Conservation (phyloP, 495 filamentous ascomycete species). For the Hypoxylon fragiforme region DNA sequence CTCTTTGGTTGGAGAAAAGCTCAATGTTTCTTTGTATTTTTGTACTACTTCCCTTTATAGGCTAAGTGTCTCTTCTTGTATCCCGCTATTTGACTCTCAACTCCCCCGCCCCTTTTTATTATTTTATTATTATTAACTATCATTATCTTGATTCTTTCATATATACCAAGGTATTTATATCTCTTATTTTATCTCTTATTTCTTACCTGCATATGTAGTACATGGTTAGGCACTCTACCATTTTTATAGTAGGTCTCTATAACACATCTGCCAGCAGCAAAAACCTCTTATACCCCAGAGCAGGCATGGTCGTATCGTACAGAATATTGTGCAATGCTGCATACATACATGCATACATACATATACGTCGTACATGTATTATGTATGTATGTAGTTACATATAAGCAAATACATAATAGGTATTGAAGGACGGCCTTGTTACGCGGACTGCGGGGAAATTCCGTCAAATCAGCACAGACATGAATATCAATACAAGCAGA, state of each 20-base stretch:
- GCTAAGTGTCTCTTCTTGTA: constrained; percentile 22
- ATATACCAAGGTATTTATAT: no score
- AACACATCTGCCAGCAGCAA: background rate
- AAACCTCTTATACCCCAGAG: constrained; percentile 2
- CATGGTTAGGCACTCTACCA: no score
- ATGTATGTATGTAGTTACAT: constrained; percentile 4
- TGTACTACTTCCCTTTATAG: constrained; percentile 34
- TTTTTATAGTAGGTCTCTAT: background rate
- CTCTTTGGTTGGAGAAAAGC: no score
- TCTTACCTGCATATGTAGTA: background rate
- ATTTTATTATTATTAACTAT: constrained; percentile 6
- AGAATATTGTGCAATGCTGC: constrained; percentile 21
- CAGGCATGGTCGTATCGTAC: constrained; percentile 13
- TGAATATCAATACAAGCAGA: no score
- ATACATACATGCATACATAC: no score
- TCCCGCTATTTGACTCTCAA: background rate
- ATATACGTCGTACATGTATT: constrained; percentile 9
- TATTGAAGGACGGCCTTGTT: constrained; percentile 21
- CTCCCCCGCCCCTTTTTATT: background rate
- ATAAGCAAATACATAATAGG: no score
- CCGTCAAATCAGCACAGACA: constrained; percentile 26
- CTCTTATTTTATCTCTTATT: constrained; percentile 1
- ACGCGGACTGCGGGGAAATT: constrained; percentile 32
- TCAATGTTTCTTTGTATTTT: background rate
- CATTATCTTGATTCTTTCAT: no score